Base-by-base conservation (phyloP, 305 asterid species). In the Nicotiana rustica region DNA sequence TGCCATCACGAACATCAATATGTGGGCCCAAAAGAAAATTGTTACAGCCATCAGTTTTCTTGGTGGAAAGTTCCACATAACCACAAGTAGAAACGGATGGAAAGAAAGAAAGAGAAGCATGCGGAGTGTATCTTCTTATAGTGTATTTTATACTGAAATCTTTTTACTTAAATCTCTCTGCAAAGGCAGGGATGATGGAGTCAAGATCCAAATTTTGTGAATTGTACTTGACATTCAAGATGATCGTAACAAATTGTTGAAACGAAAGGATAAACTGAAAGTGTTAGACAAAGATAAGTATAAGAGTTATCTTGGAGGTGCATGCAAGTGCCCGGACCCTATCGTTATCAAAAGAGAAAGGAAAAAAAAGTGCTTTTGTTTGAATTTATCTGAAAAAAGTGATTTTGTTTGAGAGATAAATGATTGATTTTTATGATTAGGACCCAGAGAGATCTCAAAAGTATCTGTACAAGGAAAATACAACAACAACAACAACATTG, bases 31-130 rank as follows among this genome's bases (percentile, higher is more conserved):
- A 59, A 33, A 33, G 36, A 17, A 59, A n/a, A 59, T 59, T 9
- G 7, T 18, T 60, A 18, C 66, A 60, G 4, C 66, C 15, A 67
- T 67, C 76, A 67, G 76, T 67, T 67, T 67, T 35, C 13, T 67
- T 67, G 52, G 52, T 67, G 52, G 75, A 67, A 67, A 35, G 75
- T 67, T 67, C 44, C 38, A 36, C n/a, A 9, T n/a, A 68, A 55
- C 14, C 56, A 61, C 67, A 68, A 38, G 56, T 38, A 25, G 33
- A 68, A 67, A 33, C 3, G 36, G 36, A 19, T 68, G 77, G 77
- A 14, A n/a, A 68, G 56, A 68, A 68, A 15, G 7, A 33, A 33
- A 35, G 29, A 4, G 70, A 66, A 31, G 3, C 47, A 18, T 17
- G 10, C 1, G 4, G 29, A 60, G 29, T 60, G 29, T 60, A 60